These are phyloP conservation scores for Umbelopsis sp. DNA, from an alignment of 371 early-diverging fungal genomes.

Conservation along the genomic window DNA sequence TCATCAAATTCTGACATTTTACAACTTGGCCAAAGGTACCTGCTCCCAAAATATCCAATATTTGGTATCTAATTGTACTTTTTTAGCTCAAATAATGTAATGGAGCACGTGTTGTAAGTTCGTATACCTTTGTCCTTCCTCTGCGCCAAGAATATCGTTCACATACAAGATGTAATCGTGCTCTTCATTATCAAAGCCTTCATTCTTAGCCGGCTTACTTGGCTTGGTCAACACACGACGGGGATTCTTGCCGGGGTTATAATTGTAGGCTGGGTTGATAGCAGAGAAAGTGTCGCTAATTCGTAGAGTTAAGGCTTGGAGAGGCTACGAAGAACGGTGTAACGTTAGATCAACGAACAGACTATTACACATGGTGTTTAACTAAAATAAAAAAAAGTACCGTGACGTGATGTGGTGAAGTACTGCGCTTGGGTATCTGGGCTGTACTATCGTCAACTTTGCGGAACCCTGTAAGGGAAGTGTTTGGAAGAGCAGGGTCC, in stretches of 20 bases:
- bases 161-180: constrained; percentile 90
- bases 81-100: background rate
- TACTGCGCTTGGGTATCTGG: constrained; percentile 4
- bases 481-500: background rate
- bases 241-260: constrained; percentile 73
- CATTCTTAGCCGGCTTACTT: constrained; percentile 78
- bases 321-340: constrained; percentile 30
- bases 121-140: constrained; percentile 64
- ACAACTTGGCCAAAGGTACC: constrained; percentile 99
- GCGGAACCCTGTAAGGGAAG: background rate
- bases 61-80: constrained; percentile 64
- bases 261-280: constrained; percentile 73
- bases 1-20: constrained; percentile 85
- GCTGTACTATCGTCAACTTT: background rate
- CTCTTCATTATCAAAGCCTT: constrained; percentile 87
- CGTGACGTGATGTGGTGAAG: background rate
- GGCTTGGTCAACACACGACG: constrained; percentile 88
- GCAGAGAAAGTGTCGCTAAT: constrained; percentile 64
- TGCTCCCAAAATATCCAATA: constrained; percentile 91
- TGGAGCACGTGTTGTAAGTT: background rate
- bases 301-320: constrained; percentile 55
- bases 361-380: too few species aligned
- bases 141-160: constrained; percentile 81
- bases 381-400: background rate
- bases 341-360: background rate